Evolutionary conservation across 176 grass and related monocot species (phyloP).

Genomic region (Secale cereale): DNA sequence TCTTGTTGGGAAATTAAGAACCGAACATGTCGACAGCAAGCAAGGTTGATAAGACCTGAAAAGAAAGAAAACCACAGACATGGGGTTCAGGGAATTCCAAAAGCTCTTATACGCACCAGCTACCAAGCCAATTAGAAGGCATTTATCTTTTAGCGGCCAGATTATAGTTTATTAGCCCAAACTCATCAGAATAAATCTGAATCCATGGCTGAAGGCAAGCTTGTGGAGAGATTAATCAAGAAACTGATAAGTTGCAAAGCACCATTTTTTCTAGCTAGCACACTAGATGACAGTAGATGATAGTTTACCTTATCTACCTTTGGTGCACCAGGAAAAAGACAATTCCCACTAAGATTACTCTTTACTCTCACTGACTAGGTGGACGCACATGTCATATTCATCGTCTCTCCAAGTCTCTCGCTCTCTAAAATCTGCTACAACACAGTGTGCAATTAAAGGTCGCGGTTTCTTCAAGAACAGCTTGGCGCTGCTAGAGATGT

Average conservation of each 20-base stretch:
- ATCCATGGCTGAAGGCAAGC: neutral
- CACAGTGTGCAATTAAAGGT: too few species aligned
- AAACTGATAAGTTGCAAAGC: neutral
- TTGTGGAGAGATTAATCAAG: neutral
- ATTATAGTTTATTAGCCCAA: neutral
- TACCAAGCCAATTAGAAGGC: neutral
- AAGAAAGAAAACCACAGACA: neutral
- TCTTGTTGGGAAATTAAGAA: neutral
- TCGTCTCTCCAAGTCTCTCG: too few species aligned
- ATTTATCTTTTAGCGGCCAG: neutral
- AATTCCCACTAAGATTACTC: too few species aligned
- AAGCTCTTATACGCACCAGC: neutral
- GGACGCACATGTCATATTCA: too few species aligned
- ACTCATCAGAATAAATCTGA: neutral
- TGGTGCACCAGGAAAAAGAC: too few species aligned
- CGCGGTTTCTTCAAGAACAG: too few species aligned
- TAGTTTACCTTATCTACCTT: neutral
- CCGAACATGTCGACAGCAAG: neutral
- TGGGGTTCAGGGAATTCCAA: neutral
- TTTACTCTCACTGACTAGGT: too few species aligned
- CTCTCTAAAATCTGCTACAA: too few species aligned
- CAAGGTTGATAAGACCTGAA: neutral
- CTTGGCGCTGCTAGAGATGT: too few species aligned
- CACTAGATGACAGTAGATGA: neutral
- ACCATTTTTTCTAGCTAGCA: constrained; percentile 6